Conservation (phyloP, 1,139 yeast species). For the Candida anutae region DNA sequence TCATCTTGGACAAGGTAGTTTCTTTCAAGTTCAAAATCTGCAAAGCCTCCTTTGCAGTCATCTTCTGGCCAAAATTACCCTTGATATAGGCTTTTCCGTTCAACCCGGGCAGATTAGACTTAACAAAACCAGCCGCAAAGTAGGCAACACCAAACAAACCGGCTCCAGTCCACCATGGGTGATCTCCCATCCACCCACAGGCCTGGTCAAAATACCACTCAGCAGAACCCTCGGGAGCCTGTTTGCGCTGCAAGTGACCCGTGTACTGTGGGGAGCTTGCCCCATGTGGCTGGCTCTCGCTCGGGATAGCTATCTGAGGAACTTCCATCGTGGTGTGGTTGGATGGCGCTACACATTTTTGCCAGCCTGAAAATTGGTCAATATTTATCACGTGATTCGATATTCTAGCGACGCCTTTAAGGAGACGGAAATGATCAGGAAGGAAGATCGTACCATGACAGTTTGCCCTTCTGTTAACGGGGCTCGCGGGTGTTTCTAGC, state of each 20-base stretch:
- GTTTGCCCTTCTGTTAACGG: too few relatives aligned
- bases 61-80: slow-evolving; percentile 87
- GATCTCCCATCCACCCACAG: slow-evolving; percentile 58
- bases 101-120: slow-evolving; percentile 63
- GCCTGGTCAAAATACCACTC: slow-evolving; percentile 68
- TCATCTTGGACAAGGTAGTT: slow-evolving; percentile 63
- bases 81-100: slow-evolving; percentile 66
- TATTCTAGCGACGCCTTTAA: too few relatives aligned
- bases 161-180: slow-evolving; percentile 67
- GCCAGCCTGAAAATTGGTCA: too few relatives aligned
- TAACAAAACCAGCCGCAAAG: slow-evolving; percentile 61
- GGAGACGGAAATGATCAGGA: too few relatives aligned
- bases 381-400: too few relatives aligned
- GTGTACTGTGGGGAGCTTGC: slow-evolving; percentile 22
- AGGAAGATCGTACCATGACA: too few relatives aligned
- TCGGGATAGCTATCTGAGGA: slow-evolving; percentile 56
- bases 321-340: slow-evolving; percentile 34
- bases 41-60: slow-evolving; percentile 87
- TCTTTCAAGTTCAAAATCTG: slow-evolving; percentile 82
- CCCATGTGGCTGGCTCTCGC: slow-evolving; percentile 26
- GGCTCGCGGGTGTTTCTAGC: too few relatives aligned
- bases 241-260: slow-evolving; percentile 34
- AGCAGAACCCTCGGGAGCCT: slow-evolving; percentile 40
- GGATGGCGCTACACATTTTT: neutral
- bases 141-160: slow-evolving; percentile 65